These are phyloP conservation scores for Mortierella sp. DNA, from an alignment of 371 early-diverging fungal genomes.

Conservation along the genomic window DNA sequence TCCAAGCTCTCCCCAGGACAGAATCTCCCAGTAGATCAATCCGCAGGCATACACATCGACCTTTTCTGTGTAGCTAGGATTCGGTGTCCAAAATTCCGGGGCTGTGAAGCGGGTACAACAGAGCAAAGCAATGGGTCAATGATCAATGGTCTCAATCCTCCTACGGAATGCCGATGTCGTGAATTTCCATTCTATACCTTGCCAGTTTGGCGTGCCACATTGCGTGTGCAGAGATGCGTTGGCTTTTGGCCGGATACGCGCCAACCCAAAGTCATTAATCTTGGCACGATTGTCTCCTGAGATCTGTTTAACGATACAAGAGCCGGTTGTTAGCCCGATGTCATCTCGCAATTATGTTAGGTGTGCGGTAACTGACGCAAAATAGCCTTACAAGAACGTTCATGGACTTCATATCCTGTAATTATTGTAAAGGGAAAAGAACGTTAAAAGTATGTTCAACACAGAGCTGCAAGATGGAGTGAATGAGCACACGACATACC, in stretches of 20 bases:
- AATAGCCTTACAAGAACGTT: constrained; percentile 69
- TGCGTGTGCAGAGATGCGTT: constrained; percentile 77
- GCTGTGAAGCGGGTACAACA: constrained; percentile 50
- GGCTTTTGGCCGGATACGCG: constrained; percentile 75
- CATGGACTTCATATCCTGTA: constrained; percentile 86
- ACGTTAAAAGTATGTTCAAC: constrained; percentile 1
- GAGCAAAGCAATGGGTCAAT: too few species aligned
- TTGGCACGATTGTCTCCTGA: constrained; percentile 76
- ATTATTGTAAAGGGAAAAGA: not conserved
- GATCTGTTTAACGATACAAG: constrained; percentile 50
- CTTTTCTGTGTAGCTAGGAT: constrained; percentile 82
- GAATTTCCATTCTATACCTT: constrained; percentile 53
- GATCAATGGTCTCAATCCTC: too few species aligned
- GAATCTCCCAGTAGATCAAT: constrained; percentile 83
- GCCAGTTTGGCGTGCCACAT: constrained; percentile 85
- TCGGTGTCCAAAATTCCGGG: constrained; percentile 79
- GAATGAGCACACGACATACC: constrained; percentile 3
- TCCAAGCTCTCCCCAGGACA: constrained; percentile 77
- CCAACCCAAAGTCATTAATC: constrained; percentile 85
- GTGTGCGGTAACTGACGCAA: too few species aligned
- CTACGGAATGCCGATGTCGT: too few species aligned
- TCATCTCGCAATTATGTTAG: too few species aligned
- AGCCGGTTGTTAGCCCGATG: not conserved
- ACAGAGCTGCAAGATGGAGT: not conserved
- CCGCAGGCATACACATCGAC: constrained; percentile 81